Base-by-base conservation (phyloP, 1,284 basidiomycete species). In the Cryptococcus amylolentus region DNA sequence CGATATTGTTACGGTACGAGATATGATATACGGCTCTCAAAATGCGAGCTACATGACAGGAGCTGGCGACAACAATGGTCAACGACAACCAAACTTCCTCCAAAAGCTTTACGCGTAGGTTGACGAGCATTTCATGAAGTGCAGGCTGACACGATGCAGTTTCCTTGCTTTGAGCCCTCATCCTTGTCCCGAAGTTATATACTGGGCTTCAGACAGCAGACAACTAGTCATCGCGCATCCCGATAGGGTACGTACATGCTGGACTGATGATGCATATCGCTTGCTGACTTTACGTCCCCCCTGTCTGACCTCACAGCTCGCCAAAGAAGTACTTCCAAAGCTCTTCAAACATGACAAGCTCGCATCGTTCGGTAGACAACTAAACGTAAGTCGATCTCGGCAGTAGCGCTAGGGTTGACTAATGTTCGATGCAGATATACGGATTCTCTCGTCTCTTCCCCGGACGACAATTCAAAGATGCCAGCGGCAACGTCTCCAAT, bases 261-360 rank as follows among this genome's bases (percentile, higher is more conserved):
- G 2, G 31, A 8, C 31, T 8, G 31, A 23, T 27, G 27, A 13
- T 28, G 26, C 28, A 16, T 18, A 23, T 5, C 18, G 12, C 49
- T 44, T 9, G 5, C 8, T 10, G 20, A 55, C 16, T n/a, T 49
- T 42, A 37, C 3, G 18, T 10, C 6, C 18, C 31, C 27, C 49
- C 7, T 41, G 35, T n/a, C 26, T 44, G 57, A 51, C 54, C 13
- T 41, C 40, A n/a, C 49, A 70, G 67, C 60, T 75, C 20, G 69
- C 64, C 12, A 66, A 66, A 51, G 67, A 72, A 38, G 64, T 75
- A 12, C 55, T 75, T 13, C 72, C 71, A 1, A 63, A 55, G 31
- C 60, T 73, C 20, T 75, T 67, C 67, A 75, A 75, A 57, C 73
- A 75, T 55, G 68, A 71, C 53, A 73, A 75, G 57, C 52, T 75